A percentile compares a stretch with the other conserved stretches of the same genome.
Conservation (phyloP, 306 rosid genomes). For the Acacia crassicarpa region DNA sequence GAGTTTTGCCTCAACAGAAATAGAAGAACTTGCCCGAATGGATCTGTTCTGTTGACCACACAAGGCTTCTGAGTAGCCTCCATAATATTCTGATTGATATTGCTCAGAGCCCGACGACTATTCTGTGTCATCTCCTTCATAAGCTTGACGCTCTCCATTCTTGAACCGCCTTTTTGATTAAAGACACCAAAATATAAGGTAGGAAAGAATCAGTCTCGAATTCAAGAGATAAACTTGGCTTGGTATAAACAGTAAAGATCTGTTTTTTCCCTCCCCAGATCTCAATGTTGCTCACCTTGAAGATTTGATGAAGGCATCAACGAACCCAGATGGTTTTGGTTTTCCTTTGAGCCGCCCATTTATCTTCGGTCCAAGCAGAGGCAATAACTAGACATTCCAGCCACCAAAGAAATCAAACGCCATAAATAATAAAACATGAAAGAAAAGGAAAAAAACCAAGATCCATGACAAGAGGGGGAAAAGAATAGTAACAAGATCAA, state of each 20-base stretch:
- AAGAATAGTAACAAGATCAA: slow-evolving; percentile 24
- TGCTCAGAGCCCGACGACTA: slow-evolving; percentile 47
- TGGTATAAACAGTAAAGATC: background rate
- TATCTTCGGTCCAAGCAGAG: slow-evolving; percentile 11
- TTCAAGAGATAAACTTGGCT: background rate
- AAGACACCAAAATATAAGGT: background rate
- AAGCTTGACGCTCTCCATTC: slow-evolving; percentile 41
- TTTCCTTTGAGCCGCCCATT: slow-evolving; percentile 49
- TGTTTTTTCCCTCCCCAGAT: background rate
- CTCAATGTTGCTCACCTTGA: slow-evolving; percentile 32
- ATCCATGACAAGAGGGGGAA: slow-evolving; percentile 1
- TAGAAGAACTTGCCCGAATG: slow-evolving; percentile 27
- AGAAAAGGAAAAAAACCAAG: slow-evolving; percentile 23
- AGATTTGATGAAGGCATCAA: slow-evolving; percentile 31
- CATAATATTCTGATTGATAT: slow-evolving; percentile 48
- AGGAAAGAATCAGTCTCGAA: background rate
- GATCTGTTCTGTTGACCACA: slow-evolving; percentile 29
- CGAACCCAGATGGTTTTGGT: slow-evolving; percentile 36
- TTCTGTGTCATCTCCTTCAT: slow-evolving; percentile 37
- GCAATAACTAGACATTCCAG: background rate
- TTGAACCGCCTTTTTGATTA: slow-evolving; percentile 39
- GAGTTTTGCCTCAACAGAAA: background rate
- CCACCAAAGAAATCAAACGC: background rate
- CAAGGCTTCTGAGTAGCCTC: slow-evolving; percentile 20
- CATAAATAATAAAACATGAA: background rate